Evolutionary conservation across 306 rosid species (phyloP), one percentile per base, ranked within the genome.

Genomic region (Prunus mume): DNA sequence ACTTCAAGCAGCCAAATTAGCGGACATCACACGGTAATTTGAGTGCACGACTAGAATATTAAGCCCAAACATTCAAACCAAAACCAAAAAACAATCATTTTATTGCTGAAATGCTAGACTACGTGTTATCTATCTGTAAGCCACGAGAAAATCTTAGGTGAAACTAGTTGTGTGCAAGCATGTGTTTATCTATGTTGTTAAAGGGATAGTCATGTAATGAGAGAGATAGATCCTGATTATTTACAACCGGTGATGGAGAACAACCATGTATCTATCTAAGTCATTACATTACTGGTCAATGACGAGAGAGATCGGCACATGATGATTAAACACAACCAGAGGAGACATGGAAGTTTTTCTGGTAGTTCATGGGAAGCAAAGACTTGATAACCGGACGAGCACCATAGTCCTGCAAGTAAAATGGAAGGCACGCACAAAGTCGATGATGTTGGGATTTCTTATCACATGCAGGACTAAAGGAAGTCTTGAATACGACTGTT

Each of bases 281-380:
- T 7, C 43, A 7, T 38, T 38, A 38, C 43, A 7, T 38, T 38
- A 38, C 9, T 38, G 7, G 2, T 38, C 0, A 7, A 47, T 47
- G 52, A 47, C 1, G 15, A 47, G 17, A 47, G 52, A 47, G 15
- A 47, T 13, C 5, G 15, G 43, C 43, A 38, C 28, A 0, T 20
- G 6, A 0, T 20, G 6, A n/a, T 9, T 11, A 24, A 2, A 58
- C 25, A 58, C 6, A 60, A 4, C 17, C 43, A 9, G 43, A 12
- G 7, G 38, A 1, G 65, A 25, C 25, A 6, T 10, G 7, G 18
- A 25, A 24, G 38, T 25, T 24, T 60, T 25, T 4, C 18, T 6
- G 18, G 45, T 49, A 27, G 24, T 5, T 18, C 20, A 69, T 77
- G 52, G 82, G 63, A 82, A 56, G 50, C 64, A 65, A 67, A 67